These are phyloP conservation scores for Rhynchospora breviuscula DNA, from an alignment of 176 grass and related monocot species.

Conservation along the genomic window DNA sequence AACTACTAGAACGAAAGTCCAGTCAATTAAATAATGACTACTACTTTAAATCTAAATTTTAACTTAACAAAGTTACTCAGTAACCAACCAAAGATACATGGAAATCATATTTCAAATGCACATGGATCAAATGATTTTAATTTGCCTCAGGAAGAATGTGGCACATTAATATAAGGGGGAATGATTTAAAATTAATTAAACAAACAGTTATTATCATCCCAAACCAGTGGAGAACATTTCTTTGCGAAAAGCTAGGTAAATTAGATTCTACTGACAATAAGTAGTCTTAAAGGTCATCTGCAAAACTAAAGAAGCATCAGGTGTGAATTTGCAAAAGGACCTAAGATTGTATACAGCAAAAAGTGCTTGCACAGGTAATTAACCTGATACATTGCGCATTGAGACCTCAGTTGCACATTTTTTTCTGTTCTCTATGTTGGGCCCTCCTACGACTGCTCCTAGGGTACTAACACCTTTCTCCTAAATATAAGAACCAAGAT, in stretches of 20 bases:
- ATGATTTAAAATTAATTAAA: not conserved
- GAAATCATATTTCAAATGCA: not conserved
- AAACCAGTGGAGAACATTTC: not conserved
- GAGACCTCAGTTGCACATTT: constrained; percentile 76
- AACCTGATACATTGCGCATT: constrained; percentile 82
- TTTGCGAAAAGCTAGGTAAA: not conserved
- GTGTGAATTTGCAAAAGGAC: not conserved
- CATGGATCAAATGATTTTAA: not conserved
- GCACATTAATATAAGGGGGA: not conserved
- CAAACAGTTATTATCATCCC: not conserved
- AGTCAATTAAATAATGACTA: not conserved
- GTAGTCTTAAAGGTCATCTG: not conserved
- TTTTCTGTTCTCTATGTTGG: constrained; percentile 61
- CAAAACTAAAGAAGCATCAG: not conserved
- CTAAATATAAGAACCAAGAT: constrained; percentile 30
- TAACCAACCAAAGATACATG: not conserved
- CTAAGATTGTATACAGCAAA: constrained; percentile 5
- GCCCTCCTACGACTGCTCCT: constrained; percentile 79
- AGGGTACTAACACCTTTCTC: constrained; percentile 55
- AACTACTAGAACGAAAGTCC: not conserved
- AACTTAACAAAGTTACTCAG: not conserved
- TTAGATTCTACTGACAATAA: not conserved
- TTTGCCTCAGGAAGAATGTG: not conserved
- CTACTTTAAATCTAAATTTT: not conserved
- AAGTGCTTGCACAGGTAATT: not conserved